Evolutionary conservation across 2,329 filamentous ascomycete species (phyloP), one percentile per base, ranked within the genome.

Genomic region (Stagonosporopsis rhizophila): DNA sequence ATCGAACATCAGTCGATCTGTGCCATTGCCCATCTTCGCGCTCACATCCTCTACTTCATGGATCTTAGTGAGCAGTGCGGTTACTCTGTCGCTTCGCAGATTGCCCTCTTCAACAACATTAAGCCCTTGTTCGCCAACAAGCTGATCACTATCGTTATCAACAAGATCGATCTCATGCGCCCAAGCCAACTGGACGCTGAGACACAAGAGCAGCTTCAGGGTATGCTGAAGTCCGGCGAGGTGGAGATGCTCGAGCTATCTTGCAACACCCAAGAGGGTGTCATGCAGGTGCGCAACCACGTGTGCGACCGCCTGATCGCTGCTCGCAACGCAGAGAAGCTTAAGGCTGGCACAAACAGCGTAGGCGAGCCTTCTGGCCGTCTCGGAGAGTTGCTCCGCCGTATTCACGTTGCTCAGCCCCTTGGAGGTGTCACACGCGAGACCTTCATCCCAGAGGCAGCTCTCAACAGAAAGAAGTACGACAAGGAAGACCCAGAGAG

Each of bases 1-100:
- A 99, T 99, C 74, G 95, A 99, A 80, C 98, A 98, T 92, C 95
- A 98, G 82, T 90, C 90, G 60, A 97, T 99, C 67, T 98, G 94
- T 17, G 95, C 96, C 11, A 96, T 99, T 80, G 95, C 95, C 47
- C 96, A 99, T 82, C 83, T 99, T 74, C 87, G 94, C 69, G 96
- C 93, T 38, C 94, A 94, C 53, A 96, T 99, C 63, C 83, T 98
- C 58, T 98, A 98, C 79, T 98, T 98, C 75, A 96, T 98, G 91
- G 94, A 98, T 82, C 82, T 97, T 59, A 96, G 91, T 20, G 94
- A 97, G 82, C 92, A 96, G 82, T 97, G 93, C 69, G 95, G 95
- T 56, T 99, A 97, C 81, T 91, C 92, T 2, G 91, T 99, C 17
- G 83, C 88, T 62, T 92, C 93, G 7, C 95, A 99, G 81, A 94